Base-by-base conservation (phyloP, 306 rosid genomes). In the Prunus fruticosa region DNA sequence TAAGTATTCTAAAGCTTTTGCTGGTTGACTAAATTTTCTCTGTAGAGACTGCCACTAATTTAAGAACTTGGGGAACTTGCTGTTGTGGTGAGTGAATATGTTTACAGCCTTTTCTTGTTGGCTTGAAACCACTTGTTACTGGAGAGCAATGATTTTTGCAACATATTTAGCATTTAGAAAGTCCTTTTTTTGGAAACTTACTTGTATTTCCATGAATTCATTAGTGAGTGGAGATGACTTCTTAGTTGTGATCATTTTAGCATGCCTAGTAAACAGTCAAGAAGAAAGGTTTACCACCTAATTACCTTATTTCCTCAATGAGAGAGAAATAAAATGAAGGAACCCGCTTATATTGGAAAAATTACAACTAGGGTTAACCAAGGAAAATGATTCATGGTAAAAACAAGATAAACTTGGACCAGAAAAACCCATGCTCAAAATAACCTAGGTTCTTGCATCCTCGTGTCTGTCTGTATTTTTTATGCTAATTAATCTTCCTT, bases 401-500 rank as follows among this genome's bases (percentile, higher is more conserved):
- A 34, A 34, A 5, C 8, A 34, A 34, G 38, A 34, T 34, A 34
- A 34, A 34, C 38, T 34, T 34, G 38, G 38, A 34, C 38, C 38
- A 34, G 38, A 34, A 34, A 34, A 34, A 34, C 38, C 8, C 38
- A 34, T 34, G 38, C 38, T 8, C 38, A 34, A 34, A 34, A 22
- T 49, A 22, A 10, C 47, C 30, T 32, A 6, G 70, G 47, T 50
- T 12, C 20, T 10, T 27, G 6, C 12, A 7, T 52, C 73, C 23
- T 23, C 79, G 38, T 51, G 64, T 61, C 73, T 62, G 38, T 69
- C 57, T 64, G 64, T 73, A 23, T 5, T 75, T 71, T 50, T 78
- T 15, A 56, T 68, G 68, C 51, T 19, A 25, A 52, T 4, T 14
- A 27, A 56, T 41, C 54, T 22, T 67, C 45, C 5, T 66, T 76